phyloP scores from a whole-genome alignment of 441 rosid species.

The Euphorbia schlechtendalii region DNA sequence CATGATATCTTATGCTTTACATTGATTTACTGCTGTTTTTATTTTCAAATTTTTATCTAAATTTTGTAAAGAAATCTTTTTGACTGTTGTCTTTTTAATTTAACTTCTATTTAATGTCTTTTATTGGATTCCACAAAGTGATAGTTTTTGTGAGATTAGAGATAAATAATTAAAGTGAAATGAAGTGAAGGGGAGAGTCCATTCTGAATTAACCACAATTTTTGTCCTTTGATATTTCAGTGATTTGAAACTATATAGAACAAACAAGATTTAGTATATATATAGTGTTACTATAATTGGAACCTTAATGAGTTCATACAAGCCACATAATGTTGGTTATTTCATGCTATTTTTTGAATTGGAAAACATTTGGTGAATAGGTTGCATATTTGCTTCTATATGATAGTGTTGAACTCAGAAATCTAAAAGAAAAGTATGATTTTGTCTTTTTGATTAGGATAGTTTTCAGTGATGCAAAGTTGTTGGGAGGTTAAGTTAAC shows the following conservation, averaged over 20 bases:
- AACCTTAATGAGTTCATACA: neutral
- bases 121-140: no score
- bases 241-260: neutral
- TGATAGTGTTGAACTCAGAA: neutral
- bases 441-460: neutral
- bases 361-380: neutral
- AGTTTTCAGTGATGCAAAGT: neutral
- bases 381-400: neutral
- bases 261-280: no score
- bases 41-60: neutral
- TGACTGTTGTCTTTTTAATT: neutral
- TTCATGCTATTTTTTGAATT: conserved; percentile 1
- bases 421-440: neutral
- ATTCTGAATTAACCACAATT: neutral
- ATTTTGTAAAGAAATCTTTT: neutral
- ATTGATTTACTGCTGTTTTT: neutral
- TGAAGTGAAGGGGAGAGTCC: neutral
- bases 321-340: neutral
- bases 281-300: neutral
- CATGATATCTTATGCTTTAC: neutral
- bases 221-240: neutral
- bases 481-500: neutral
- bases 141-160: neutral
- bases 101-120: neutral
- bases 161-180: neutral